A percentile compares a stretch with the other conserved stretches of the same genome.
Conservation (phyloP, 1,284 basidiomycete species). For the Schizophyllum commune region DNA sequence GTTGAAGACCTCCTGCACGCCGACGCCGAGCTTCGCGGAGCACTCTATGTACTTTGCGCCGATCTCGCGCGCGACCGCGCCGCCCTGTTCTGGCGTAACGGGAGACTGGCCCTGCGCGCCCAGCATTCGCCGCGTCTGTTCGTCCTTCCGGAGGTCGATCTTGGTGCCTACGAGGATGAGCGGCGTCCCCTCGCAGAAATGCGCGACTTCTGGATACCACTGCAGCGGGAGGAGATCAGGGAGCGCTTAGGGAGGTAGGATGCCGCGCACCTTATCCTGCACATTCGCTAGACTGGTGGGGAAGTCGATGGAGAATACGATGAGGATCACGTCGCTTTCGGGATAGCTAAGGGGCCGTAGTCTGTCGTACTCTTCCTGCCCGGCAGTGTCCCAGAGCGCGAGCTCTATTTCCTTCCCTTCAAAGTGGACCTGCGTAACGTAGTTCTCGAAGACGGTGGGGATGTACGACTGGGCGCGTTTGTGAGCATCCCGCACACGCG, state of each 20-base stretch:
- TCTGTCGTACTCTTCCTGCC: conserved; percentile 97
- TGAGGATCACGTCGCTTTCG: conserved; percentile 93
- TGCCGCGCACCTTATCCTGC: conserved; percentile 70
- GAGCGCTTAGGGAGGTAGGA: background rate
- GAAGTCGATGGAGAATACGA: conserved; percentile 96
- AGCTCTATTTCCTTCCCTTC: conserved; percentile 91
- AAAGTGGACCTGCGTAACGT: conserved; percentile 84
- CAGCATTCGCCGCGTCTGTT: conserved; percentile 87
- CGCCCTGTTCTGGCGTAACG: conserved; percentile 75
- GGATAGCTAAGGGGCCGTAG: conserved; percentile 92
- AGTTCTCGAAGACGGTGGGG: conserved; percentile 98
- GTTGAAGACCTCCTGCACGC: conserved; percentile 91
- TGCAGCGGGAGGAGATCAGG: conserved; percentile 23
- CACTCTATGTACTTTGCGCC: conserved; percentile 96
- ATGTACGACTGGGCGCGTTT: conserved; percentile 72
- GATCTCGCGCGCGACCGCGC: conserved; percentile 80
- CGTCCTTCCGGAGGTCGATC: conserved; percentile 84
- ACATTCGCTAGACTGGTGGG: conserved; percentile 93
- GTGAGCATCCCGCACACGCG: conserved; percentile 4
- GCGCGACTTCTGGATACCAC: conserved; percentile 98
- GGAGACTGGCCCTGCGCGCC: conserved; percentile 86
- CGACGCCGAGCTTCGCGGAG: conserved; percentile 84
- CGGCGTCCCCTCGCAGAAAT: conserved; percentile 94
- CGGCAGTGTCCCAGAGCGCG: conserved; percentile 97
- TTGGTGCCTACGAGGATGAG: conserved; percentile 93